Evolutionary conservation across 495 filamentous ascomycete species (phyloP).

Genomic region (Durotheca rogersii): DNA sequence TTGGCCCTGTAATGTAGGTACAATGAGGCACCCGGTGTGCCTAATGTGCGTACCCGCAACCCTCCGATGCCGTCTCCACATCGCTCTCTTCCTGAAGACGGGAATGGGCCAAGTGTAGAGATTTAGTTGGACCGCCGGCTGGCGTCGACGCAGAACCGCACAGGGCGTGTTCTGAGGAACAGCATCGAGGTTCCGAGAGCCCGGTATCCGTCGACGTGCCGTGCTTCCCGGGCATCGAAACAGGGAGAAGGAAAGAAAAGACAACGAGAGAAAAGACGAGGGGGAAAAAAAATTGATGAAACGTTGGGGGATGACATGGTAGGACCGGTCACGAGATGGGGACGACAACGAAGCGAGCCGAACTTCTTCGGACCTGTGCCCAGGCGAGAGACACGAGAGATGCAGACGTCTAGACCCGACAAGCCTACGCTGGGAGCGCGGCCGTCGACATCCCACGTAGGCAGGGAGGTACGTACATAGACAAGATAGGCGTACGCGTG

Average conservation of each 20-base stretch:
- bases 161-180: no score
- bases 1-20: no score
- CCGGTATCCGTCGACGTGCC: no score
- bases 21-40: no score
- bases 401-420: conserved; percentile 7
- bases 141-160: no score
- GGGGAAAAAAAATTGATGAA: not conserved
- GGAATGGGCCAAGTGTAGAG: no score
- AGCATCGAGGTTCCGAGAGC: no score
- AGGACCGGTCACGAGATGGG: not conserved
- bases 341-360: conserved; percentile 4
- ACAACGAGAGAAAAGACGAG: conserved; percentile 3
- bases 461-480: conserved; percentile 4
- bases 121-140: no score
- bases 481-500: conserved; percentile 5
- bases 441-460: conserved; percentile 8
- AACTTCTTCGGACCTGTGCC: conserved; percentile 1
- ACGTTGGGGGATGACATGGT: conserved; percentile 6
- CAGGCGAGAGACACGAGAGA: not conserved
- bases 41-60: no score
- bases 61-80: no score
- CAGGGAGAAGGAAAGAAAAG: not conserved
- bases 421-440: conserved; percentile 6
- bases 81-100: no score
- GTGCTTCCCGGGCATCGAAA: no score